A percentile compares a stretch with the other conserved stretches of the same genome.
Conservation (phyloP, 2,329 filamentous ascomycete species). For the Sarocladium brachiariae region DNA sequence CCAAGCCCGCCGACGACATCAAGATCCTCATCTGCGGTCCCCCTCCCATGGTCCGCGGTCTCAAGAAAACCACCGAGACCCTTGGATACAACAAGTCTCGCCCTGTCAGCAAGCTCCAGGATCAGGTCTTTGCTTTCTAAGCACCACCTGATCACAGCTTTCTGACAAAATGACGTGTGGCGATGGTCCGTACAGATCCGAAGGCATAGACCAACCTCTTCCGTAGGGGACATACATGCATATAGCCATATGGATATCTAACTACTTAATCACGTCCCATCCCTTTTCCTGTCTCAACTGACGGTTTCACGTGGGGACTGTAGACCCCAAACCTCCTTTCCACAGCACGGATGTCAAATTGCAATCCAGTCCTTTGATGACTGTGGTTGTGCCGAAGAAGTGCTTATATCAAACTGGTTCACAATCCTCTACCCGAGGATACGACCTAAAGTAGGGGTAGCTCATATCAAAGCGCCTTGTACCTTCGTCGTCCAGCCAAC, state of each 20-base stretch:
- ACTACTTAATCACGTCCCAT: too few relatives aligned
- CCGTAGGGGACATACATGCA: slow-evolving; percentile 2
- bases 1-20: slow-evolving; percentile 75
- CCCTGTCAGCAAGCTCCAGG: slow-evolving; percentile 94
- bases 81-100: slow-evolving; percentile 88
- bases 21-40: slow-evolving; percentile 94
- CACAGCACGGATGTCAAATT: slow-evolving; percentile 99
- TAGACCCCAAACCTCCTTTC: too few relatives aligned
- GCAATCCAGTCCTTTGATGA: slow-evolving; percentile 78
- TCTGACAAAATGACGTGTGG: too few relatives aligned
- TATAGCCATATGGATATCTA: background rate
- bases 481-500: slow-evolving; percentile 5
- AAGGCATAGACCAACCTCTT: too few relatives aligned
- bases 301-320: background rate
- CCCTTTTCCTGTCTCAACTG: background rate
- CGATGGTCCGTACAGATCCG: too few relatives aligned
- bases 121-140: slow-evolving; percentile 93
- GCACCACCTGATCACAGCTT: too few relatives aligned
- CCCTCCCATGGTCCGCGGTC: slow-evolving; percentile 90
- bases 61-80: slow-evolving; percentile 91
- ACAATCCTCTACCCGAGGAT: background rate
- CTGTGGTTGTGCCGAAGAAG: slow-evolving; percentile 98
- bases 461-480: background rate
- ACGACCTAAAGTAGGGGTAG: background rate
- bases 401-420: slow-evolving; percentile 66